Evolutionary conservation across 208 protist genomes (phyloP), one percentile per base, ranked within the genome.

Genomic region (Porcisia deanei): DNA sequence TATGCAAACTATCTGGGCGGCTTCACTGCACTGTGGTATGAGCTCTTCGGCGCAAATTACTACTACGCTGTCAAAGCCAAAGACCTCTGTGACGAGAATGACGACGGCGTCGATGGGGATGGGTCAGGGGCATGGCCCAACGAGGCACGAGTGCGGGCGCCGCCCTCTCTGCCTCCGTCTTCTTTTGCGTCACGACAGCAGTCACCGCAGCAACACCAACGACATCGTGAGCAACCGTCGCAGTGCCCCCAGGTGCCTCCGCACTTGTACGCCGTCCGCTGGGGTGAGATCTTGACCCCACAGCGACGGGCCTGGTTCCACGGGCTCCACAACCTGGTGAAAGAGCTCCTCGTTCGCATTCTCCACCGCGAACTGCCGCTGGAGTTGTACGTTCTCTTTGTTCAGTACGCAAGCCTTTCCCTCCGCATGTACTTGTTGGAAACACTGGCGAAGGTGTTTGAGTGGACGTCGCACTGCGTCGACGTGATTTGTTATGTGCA

Each of bases 261-360:
- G 52, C 89, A 94, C 77, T 80, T 94, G 47, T 93, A 90, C 81
- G 88, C 87, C 70, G 87, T 94, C 25, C 67, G 71, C 71, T 96
- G 92, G 90, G 59, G 82, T 49, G 75, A 79, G 25, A 82, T 91
- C 6, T 71, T 87, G 10, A 84, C 77, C 14, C 75, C 71, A 63
- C 83, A 81, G 61, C 79, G 75, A 0, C 63, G 83, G 16, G 81
- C 80, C 20, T 94, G 86, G 88, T 86, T 85, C 68, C 43, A 80
- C 18, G 77, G 66, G 16, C 70, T 87, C 30, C 81, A 94, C 60
- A 63, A 83, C 55, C 69, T 78, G 20, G 72, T 86, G 14, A 75
- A 79, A 60, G 69, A 86, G 71, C 71, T 89, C 9, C 77, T 93
- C 30, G 60, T 73, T 20, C 67, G 76, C 60, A 73, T 96, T 43